These are phyloP conservation scores for Scenedesmus sp. DNA, from an alignment of 163 green algal species.

Conservation along the genomic window DNA sequence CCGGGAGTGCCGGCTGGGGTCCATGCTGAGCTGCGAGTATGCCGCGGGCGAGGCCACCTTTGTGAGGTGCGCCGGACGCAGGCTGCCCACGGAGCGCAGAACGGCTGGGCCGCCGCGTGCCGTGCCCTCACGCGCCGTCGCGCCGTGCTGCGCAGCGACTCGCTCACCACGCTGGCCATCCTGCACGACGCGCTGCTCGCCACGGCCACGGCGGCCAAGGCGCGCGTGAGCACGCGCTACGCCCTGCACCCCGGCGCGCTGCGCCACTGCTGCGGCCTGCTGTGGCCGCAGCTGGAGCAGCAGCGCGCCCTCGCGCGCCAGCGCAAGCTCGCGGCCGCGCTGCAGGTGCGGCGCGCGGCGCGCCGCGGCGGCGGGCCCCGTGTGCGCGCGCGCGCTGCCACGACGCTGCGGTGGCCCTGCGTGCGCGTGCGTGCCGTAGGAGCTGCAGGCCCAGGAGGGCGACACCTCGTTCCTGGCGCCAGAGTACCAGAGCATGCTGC, in stretches of 20 bases:
- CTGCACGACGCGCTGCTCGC: conserved; percentile 33
- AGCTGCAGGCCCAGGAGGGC: conserved; percentile 33
- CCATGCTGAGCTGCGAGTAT: conserved; percentile 59
- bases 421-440: not conserved
- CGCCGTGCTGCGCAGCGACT: conserved; percentile 24
- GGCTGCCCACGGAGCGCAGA: not conserved
- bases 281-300: conserved; percentile 44
- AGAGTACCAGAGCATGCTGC: conserved; percentile 32
- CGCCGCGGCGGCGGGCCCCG: no score
- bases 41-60: conserved; percentile 2
- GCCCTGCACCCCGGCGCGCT: conserved; percentile 17
- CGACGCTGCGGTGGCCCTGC: not conserved
- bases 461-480: conserved; percentile 10
- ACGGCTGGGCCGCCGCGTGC: not conserved
- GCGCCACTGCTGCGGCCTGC: conserved; percentile 6
- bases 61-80: conserved; percentile 15
- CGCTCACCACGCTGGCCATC: conserved; percentile 26
- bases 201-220: conserved; percentile 22
- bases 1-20: conserved; percentile 23
- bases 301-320: conserved; percentile 15
- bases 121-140: not conserved
- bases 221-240: conserved; percentile 15
- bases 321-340: conserved; percentile 1
- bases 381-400: no score
- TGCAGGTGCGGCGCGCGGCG: conserved; percentile 25